Percentiles rank a stretch among this genome's conserved stretches.
Evolutionary conservation across 192 early-diverging fungal species (phyloP).

Genomic region (Powellomyces hirtus): DNA sequence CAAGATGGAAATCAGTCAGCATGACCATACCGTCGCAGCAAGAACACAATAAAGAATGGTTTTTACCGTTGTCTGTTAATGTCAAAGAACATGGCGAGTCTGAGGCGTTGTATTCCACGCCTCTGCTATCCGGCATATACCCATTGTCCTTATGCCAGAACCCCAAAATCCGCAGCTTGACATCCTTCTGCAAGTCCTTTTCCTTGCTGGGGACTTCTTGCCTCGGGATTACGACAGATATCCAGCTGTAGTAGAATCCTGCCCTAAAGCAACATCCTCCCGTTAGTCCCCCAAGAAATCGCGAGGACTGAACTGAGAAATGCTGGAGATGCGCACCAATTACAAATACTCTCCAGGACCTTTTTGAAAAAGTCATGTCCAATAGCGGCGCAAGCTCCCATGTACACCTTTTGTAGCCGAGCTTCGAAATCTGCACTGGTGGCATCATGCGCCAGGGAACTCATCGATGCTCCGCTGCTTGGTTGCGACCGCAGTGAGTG

Average conservation of each 20-base stretch:
- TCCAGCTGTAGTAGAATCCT: constrained; percentile 9
- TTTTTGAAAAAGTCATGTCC: constrained; percentile 11
- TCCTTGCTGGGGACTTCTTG: not conserved
- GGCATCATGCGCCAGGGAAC: not conserved
- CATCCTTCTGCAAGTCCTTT: not conserved
- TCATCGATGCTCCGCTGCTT: not conserved
- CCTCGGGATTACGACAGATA: not conserved
- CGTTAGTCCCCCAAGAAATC: no score
- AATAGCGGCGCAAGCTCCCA: constrained; percentile 2
- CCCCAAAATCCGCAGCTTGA: not conserved
- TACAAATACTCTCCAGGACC: not conserved
- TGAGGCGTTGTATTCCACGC: not conserved
- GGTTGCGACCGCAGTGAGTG: not conserved
- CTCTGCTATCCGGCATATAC: not conserved
- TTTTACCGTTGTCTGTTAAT: not conserved
- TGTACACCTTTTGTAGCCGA: not conserved
- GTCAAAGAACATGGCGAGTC: constrained; percentile 7
- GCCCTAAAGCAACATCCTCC: not conserved
- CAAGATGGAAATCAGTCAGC: not conserved
- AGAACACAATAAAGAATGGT: not conserved
- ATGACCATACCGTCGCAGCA: not conserved
- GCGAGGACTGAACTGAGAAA: not conserved
- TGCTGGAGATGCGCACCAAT: not conserved
- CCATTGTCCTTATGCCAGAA: constrained; percentile 7
- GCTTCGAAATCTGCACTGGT: constrained; percentile 2